A percentile compares a stretch with the other conserved stretches of the same genome.
Conservation (phyloP, 2,329 filamentous ascomycete species). For the Neonectria neomacrospora region DNA sequence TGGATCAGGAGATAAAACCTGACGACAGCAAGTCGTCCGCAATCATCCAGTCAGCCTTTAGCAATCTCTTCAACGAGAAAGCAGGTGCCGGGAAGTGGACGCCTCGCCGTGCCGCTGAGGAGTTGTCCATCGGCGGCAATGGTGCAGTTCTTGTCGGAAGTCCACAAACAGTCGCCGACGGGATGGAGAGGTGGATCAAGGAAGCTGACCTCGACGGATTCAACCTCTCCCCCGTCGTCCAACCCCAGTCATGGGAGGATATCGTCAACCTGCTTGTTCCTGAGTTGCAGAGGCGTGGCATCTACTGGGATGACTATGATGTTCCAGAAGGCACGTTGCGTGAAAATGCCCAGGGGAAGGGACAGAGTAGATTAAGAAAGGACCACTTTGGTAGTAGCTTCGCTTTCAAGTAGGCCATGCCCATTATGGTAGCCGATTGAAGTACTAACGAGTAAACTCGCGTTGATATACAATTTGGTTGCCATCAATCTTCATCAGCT, state of each 20-base stretch:
- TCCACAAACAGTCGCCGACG: slow-evolving; percentile 21
- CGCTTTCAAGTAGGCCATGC: background rate
- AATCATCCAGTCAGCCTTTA: slow-evolving; percentile 18
- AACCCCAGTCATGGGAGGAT: slow-evolving; percentile 22
- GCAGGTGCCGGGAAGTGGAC: slow-evolving; percentile 11
- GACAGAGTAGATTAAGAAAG: slow-evolving; percentile 1
- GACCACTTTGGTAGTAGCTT: slow-evolving; percentile 12
- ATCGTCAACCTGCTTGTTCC: slow-evolving; percentile 22
- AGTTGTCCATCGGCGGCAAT: slow-evolving; percentile 15
- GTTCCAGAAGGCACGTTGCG: slow-evolving; percentile 18
- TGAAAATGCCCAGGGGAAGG: slow-evolving; percentile 17
- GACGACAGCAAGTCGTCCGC: slow-evolving; percentile 20
- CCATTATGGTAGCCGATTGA: background rate
- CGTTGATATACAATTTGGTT: too few species aligned
- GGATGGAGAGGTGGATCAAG: slow-evolving; percentile 19
- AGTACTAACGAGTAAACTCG: background rate
- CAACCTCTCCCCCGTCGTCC: slow-evolving; percentile 21
- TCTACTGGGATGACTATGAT: slow-evolving; percentile 26
- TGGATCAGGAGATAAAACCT: slow-evolving; percentile 20
- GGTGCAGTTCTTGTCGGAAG: slow-evolving; percentile 24
- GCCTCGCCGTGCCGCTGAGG: slow-evolving; percentile 1
- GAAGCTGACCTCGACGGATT: slow-evolving; percentile 28
- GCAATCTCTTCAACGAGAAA: slow-evolving; percentile 15
- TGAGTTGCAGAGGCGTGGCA: slow-evolving; percentile 18
- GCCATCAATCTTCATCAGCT: background rate